Evolutionary conservation across 768 basidiomycete species (phyloP).

Genomic region (Rickenella mellea): DNA sequence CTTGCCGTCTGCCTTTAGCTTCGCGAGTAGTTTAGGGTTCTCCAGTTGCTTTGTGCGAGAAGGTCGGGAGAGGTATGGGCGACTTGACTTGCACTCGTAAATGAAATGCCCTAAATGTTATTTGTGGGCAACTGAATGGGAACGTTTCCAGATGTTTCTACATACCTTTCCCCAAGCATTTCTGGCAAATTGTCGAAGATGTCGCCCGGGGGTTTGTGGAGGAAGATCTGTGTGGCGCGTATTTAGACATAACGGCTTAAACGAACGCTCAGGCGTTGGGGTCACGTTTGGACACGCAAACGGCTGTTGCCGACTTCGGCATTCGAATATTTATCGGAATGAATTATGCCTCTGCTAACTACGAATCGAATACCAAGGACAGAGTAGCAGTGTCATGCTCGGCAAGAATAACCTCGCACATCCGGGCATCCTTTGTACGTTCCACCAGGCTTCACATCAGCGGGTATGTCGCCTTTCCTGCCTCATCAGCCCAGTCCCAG

Average conservation of each 20-base stretch:
- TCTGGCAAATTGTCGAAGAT: slow-evolving; percentile 69
- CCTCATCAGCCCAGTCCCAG: no score
- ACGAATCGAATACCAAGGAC: no score
- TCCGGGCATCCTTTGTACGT: no score
- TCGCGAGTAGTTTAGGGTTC: slow-evolving; percentile 58
- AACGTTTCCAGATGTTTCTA: not conserved
- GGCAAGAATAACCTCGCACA: no score
- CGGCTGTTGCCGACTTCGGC: no score
- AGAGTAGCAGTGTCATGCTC: no score
- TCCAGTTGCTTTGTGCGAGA: slow-evolving; percentile 82
- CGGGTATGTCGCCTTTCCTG: no score
- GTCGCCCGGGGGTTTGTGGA: slow-evolving; percentile 55
- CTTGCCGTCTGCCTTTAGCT: slow-evolving; percentile 59
- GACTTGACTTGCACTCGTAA: slow-evolving; percentile 75
- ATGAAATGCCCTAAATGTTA: slow-evolving; percentile 68
- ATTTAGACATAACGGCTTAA: slow-evolving; percentile 81
- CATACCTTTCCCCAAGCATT: slow-evolving; percentile 64
- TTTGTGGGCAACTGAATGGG: not conserved
- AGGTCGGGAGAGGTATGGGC: slow-evolving; percentile 83
- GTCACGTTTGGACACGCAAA: no score
- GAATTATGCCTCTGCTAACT: no score
- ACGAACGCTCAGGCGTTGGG: no score
- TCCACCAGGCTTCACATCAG: no score
- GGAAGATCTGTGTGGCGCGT: slow-evolving; percentile 60
- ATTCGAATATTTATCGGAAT: no score